Evolutionary conservation across 805 yeast species (phyloP), one percentile per base, ranked within the genome.

Genomic region (Sugiyamaella mastotermitis): DNA sequence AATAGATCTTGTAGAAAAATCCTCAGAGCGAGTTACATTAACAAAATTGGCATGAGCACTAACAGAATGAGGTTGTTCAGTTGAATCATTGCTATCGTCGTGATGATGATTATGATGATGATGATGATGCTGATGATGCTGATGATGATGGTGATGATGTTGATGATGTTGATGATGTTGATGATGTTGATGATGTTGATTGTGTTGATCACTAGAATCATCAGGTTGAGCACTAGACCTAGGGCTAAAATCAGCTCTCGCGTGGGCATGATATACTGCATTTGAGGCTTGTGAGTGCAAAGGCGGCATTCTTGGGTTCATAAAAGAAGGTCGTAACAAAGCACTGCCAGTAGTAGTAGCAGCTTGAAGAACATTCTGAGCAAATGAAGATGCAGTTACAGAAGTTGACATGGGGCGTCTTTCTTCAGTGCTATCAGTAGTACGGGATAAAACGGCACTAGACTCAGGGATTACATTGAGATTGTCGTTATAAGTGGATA

Each of bases 221-320:
- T n/a, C 31, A 27, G 18, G 31, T 27, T 7, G 9, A 27, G n/a
- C n/a, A n/a, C n/a, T n/a, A n/a, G n/a, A n/a, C n/a, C n/a, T n/a
- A n/a, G n/a, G n/a, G n/a, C n/a, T n/a, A n/a, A n/a, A n/a, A n/a
- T n/a, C n/a, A n/a, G 40, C 51, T 14, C 42, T 41, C 8, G 42
- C 51, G 28, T 45, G 43, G 17, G 50, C 38, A 16, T 40, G 48
- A 14, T 30, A 42, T 8, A 49, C 53, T 3, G 53, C 53, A 20
- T 45, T 40, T 4, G 51, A 47, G 7, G 53, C 53, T 34, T 46
- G 51, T 2, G 53, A 49, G 31, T 49, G 51, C 9, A 49, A 37
- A 3, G 40, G 45, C 15, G 35, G 35, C n/a, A 22, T 16, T 13
- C 42, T 32, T 4, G 37, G 42, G 29, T 37, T 21, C 3, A 31